Base-by-base conservation (phyloP, 768 basidiomycete genomes). In the Rhizopogon roseolus region DNA sequence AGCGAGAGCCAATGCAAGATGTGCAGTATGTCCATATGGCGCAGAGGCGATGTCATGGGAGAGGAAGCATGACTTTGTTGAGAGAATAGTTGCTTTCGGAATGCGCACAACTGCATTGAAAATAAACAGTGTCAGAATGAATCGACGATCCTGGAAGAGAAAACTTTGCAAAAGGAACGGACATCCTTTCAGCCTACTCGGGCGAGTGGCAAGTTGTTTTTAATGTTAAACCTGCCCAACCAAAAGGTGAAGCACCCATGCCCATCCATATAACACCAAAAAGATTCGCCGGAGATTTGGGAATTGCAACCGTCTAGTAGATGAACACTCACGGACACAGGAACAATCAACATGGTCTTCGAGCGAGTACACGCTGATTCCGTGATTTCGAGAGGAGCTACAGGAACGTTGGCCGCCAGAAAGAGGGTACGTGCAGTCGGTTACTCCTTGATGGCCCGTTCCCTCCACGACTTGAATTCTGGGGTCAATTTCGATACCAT, bases 81-180 rank as follows among this genome's bases (percentile, higher is more conserved):
- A 89, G 17, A 90, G 72, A 17, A 89, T 76, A 42, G 79, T 73
- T 52, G 71, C 56, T 67, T 82, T 86, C 36, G 85, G 82, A 61
- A 89, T 88, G 36, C 73, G 74, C 7, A 81, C 84, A 48, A 89
- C 88, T 90, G 52, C 17, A 34, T 54, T 19, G 17, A 11, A 40
- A 50, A 58, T 43, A 49, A 49, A 45, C 9, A 58, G 50, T n/a
- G 48, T 34, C 16, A 42, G 36, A 38, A 55, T 14, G 10, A 5
- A 36, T 48, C 7, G 14, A 27, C 6, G 40, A 25, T 37, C 8
- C 17, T 46, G 14, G 53, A 52, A 55, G 53, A 34, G 37, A 49
- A 55, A 36, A 34, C n/a, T 28, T 17, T n/a, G n/a, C 27, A 60
- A 48, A 42, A 27, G 44, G 14, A 48, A 54, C 34, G 22, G 29